Percentiles rank a stretch among this genome's conserved stretches.
phyloP scores from a whole-genome alignment of 2,329 filamentous ascomycete species.

The Graphilbum ipis-grandicollis region DNA sequence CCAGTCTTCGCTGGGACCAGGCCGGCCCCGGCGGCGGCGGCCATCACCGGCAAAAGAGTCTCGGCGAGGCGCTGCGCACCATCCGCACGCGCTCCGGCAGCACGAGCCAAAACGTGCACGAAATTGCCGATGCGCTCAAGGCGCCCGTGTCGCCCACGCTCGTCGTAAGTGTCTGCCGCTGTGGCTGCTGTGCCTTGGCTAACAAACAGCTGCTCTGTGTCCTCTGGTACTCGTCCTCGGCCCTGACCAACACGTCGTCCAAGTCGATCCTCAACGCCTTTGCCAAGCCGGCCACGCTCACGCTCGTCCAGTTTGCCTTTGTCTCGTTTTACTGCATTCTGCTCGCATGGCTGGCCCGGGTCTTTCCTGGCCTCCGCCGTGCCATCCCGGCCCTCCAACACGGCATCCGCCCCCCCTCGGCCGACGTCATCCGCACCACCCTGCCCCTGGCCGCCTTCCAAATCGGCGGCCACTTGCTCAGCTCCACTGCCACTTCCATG shows the following conservation, averaged over 20 bases:
- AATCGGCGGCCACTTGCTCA: constrained; percentile 82
- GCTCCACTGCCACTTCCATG: constrained; percentile 80
- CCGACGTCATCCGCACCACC: constrained; percentile 70
- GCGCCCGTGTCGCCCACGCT: constrained; percentile 80
- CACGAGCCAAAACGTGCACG: constrained; percentile 81
- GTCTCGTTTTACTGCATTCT: constrained; percentile 77
- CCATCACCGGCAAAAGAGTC: constrained; percentile 66
- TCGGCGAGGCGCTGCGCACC: constrained; percentile 71
- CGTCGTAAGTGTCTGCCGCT: constrained; percentile 31
- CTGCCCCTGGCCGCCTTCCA: constrained; percentile 88
- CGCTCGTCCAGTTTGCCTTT: constrained; percentile 82
- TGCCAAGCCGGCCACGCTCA: constrained; percentile 78
- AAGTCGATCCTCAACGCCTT: constrained; percentile 92
- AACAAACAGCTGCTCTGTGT: constrained; percentile 74
- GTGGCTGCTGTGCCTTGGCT: neutral
- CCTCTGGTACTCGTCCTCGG: constrained; percentile 89
- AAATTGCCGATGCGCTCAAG: constrained; percentile 78
- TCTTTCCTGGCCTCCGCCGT: constrained; percentile 53
- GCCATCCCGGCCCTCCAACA: constrained; percentile 65
- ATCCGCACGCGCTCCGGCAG: constrained; percentile 70
- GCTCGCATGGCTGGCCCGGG: constrained; percentile 55
- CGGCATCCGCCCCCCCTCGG: constrained; percentile 64
- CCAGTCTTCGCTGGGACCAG: constrained; percentile 6
- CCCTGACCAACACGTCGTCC: constrained; percentile 91
- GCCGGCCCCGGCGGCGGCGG: constrained; percentile 7